Base-by-base conservation (phyloP, 352 stramenopile species). In the Phytophthora idaei region DNA sequence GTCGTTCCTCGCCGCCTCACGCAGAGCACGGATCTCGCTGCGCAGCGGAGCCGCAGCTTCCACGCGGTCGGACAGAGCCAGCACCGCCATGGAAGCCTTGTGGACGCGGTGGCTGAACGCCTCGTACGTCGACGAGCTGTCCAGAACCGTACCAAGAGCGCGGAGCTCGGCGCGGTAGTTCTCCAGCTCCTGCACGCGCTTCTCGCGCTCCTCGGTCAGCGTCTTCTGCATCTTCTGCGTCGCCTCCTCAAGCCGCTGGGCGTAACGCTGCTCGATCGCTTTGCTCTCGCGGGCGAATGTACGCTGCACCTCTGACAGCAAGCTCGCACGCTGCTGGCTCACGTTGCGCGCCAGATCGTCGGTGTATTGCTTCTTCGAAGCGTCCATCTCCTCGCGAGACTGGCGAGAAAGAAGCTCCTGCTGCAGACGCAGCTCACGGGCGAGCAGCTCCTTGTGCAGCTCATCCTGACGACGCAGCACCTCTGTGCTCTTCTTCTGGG, bases 21-120 rank as follows among this genome's bases (percentile, higher is more conserved):
- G 80, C 14, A 95, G 71, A 34, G 80, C 83, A 25, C 78, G 77
- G 57, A 93, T 88, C 81, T 94, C 87, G 36, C 69, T 83, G 17
- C 77, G 80, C 29, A 95, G 74, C 17, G 87, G 85, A 25, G 77
- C 77, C 6, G 85, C 85, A 25, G 85, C 87, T 69, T 95, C 87
- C 55, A 93, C 89, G 41, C 87, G 87, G 69, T 93, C 83, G 55
- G 85, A 93, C 25, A 95, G 67, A 47, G 83, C 85, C 15, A 95
- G 45, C 25, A 85, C 87, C 0, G 87, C 87, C 61, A 95, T 85
- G 34, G 85, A 95, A 10, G 84, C 79, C 71, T 93, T 91, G 80
- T 95, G 87, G 5, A 93, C 81, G 47, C 91, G 82, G 74, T 93
- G 85, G 72, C 85, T 95, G 63, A 95, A 92, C 15, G 85, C 80